Conservation (phyloP, 2,329 filamentous ascomycete genomes). For the Tothia fuscella region DNA sequence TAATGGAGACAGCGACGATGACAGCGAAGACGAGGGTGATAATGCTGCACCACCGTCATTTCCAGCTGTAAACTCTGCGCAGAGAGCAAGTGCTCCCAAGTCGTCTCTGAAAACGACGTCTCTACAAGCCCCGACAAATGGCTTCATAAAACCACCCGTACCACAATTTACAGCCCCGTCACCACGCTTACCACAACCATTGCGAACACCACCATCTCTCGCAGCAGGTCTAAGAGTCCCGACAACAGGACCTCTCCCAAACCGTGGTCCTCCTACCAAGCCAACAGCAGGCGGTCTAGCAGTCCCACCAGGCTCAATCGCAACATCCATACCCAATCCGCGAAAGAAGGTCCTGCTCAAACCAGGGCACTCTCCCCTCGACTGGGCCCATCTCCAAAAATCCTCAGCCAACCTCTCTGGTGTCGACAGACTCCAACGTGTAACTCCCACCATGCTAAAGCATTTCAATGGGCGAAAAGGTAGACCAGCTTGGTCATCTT, state of each 20-base stretch:
- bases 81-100: conserved; percentile 25
- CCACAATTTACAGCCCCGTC: conserved; percentile 19
- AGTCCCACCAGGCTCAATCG: conserved; percentile 18
- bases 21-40: conserved; percentile 22
- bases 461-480: conserved; percentile 71
- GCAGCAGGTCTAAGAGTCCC: conserved; percentile 30
- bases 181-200: conserved; percentile 16
- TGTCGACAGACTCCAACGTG: conserved; percentile 48
- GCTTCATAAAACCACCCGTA: conserved; percentile 25
- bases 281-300: conserved; percentile 28
- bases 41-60: conserved; percentile 30
- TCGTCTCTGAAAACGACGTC: conserved; percentile 6
- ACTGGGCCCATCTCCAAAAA: conserved; percentile 82
- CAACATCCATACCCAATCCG: conserved; percentile 30
- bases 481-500: conserved; percentile 78
- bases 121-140: conserved; percentile 12
- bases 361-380: conserved; percentile 88
- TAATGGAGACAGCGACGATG: conserved; percentile 17
- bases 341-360: conserved; percentile 61
- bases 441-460: conserved; percentile 72
- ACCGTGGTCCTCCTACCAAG: conserved; percentile 32
- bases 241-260: conserved; percentile 36
- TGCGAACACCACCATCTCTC: conserved; percentile 18
- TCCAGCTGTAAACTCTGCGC: conserved; percentile 34
- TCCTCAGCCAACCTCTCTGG: conserved; percentile 43